Evolutionary conservation across 2,329 filamentous ascomycete genomes (phyloP).

Genomic region (Phyllosticta citribraziliensis): DNA sequence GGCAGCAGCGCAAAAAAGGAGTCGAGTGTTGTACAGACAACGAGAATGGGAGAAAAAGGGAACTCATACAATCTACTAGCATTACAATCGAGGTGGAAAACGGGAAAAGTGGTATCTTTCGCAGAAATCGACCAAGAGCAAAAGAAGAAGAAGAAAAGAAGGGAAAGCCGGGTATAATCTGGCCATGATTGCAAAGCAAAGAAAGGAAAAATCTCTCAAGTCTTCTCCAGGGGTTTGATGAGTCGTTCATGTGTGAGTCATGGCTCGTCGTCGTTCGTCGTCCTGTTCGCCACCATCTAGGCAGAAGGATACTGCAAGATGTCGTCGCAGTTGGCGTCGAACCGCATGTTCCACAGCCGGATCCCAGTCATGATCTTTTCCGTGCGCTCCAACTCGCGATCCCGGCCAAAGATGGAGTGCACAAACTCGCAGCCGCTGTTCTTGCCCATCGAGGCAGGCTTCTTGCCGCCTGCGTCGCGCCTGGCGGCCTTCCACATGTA

Average conservation of each 20-base stretch:
- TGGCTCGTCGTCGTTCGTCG: background rate
- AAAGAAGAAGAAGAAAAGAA: background rate
- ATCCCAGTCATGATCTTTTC: slow-evolving; percentile 88
- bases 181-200: background rate
- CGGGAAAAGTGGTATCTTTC: background rate
- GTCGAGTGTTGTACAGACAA: background rate
- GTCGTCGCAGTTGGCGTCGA: slow-evolving; percentile 91
- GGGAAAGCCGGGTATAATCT: background rate
- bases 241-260: background rate
- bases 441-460: slow-evolving; percentile 55
- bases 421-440: slow-evolving; percentile 93
- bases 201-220: background rate
- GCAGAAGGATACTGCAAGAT: slow-evolving; percentile 52
- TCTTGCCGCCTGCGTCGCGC: slow-evolving; percentile 8
- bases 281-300: background rate
- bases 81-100: background rate
- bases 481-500: slow-evolving; percentile 62
- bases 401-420: slow-evolving; percentile 85
- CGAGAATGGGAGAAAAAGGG: background rate
- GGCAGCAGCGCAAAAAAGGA: background rate
- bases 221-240: background rate
- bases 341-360: slow-evolving; percentile 82
- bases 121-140: background rate
- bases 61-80: background rate
- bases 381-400: slow-evolving; percentile 79